These are phyloP conservation scores for Podochytrium sp. DNA, from an alignment of 192 early-diverging fungal species.

Conservation along the genomic window DNA sequence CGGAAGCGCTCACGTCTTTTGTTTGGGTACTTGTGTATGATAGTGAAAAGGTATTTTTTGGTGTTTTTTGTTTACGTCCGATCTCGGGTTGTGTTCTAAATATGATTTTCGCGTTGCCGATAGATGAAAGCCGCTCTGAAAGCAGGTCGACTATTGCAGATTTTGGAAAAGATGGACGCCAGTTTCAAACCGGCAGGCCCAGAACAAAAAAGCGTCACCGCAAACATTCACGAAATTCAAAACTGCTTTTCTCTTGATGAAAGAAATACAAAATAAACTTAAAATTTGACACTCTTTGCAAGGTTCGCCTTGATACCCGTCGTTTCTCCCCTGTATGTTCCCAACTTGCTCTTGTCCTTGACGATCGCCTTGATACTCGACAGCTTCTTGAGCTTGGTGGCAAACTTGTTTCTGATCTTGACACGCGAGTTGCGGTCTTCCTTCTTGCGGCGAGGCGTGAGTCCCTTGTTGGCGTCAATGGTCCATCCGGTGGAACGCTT, in stretches of 20 bases:
- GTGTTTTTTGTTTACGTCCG: neutral
- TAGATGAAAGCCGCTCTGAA: constrained; percentile 35
- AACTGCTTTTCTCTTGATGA: neutral
- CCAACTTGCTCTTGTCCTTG: constrained; percentile 64
- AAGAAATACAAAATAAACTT: neutral
- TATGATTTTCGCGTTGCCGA: too few species aligned
- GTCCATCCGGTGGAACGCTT: constrained; percentile 86
- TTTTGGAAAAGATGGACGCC: neutral
- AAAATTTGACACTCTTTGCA: constrained; percentile 79
- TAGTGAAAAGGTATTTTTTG: constrained; percentile 41
- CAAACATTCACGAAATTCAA: neutral
- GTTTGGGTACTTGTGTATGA: constrained; percentile 38
- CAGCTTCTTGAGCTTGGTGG: constrained; percentile 89
- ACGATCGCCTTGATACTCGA: constrained; percentile 72
- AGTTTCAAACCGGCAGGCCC: neutral
- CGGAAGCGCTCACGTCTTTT: constrained; percentile 27
- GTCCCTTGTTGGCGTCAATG: constrained; percentile 95
- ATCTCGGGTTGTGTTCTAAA: too few species aligned
- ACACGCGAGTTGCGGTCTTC: constrained; percentile 94
- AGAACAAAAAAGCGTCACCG: neutral
- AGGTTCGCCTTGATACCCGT: constrained; percentile 92
- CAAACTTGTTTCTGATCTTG: constrained; percentile 87
- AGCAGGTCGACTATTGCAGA: neutral
- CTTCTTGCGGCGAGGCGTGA: constrained; percentile 90
- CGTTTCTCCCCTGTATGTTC: constrained; percentile 87